Percentiles rank a stretch among this genome's conserved stretches.
Conservation (phyloP, 768 basidiomycete genomes). For the Tricholoma furcatifolium region DNA sequence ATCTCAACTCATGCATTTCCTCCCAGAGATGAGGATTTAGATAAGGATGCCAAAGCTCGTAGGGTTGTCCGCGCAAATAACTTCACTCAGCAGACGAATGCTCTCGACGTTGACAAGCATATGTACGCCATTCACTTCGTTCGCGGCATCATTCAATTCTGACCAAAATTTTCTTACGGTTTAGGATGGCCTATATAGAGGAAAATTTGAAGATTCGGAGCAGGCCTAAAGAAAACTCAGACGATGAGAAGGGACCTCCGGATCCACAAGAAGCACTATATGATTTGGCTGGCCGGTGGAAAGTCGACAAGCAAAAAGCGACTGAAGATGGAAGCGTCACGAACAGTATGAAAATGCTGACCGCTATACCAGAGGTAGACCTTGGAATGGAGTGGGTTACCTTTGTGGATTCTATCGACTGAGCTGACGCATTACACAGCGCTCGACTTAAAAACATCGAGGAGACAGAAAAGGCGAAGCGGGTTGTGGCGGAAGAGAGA, state of each 20-base stretch:
- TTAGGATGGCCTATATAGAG: constrained; percentile 97
- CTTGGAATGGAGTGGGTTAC: constrained; percentile 95
- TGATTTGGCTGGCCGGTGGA: constrained; percentile 67
- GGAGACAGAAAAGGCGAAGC: constrained; percentile 95
- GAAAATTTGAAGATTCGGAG: constrained; percentile 82
- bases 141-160: not conserved
- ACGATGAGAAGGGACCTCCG: constrained; percentile 40
- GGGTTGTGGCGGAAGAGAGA: constrained; percentile 73
- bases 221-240: constrained; percentile 46
- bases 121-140: constrained; percentile 57
- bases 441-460: constrained; percentile 93
- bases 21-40: constrained; percentile 52
- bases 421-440: constrained; percentile 37
- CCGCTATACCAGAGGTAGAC: constrained; percentile 97
- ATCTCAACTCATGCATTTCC: not conserved
- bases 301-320: constrained; percentile 52
- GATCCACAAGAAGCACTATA: constrained; percentile 83
- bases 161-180: not conserved
- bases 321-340: constrained; percentile 92
- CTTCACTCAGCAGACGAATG: constrained; percentile 97
- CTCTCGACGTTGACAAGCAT: constrained; percentile 96
- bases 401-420: not conserved
- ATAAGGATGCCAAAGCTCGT: constrained; percentile 69
- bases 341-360: constrained; percentile 92
- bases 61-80: constrained; percentile 81